Percentiles rank a stretch among this genome's conserved stretches.
These are phyloP conservation scores for Castanea crenata DNA, from an alignment of 306 rosid species.

Conservation along the genomic window DNA sequence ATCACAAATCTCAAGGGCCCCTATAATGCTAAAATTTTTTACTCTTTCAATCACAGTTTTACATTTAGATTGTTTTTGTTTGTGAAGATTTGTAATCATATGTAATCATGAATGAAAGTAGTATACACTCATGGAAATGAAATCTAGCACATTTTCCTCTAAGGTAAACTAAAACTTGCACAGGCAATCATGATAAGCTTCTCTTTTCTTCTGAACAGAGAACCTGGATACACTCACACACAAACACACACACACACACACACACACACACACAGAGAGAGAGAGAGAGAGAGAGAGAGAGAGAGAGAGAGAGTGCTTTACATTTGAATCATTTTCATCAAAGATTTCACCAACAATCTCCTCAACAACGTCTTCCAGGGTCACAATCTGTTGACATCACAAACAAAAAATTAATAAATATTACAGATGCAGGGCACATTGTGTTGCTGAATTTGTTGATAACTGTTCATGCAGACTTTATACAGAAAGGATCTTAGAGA, in stretches of 20 bases:
- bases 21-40: neutral
- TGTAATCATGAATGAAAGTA: neutral
- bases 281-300: neutral
- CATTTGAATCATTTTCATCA: slow-evolving; percentile 98
- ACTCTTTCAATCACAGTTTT: neutral
- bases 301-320: slow-evolving; percentile 21
- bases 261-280: too few relatives aligned
- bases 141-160: neutral
- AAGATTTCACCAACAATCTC: slow-evolving; percentile 99
- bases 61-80: neutral
- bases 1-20: neutral
- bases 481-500: slow-evolving; percentile 5
- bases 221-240: neutral
- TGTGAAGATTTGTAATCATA: neutral
- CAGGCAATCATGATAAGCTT: neutral
- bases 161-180: neutral
- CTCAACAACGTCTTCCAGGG: slow-evolving; percentile 96
- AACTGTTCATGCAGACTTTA: slow-evolving; percentile 12
- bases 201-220: neutral
- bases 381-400: slow-evolving; percentile 59
- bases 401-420: neutral
- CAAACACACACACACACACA: too few relatives aligned
- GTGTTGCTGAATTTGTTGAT: slow-evolving; percentile 1
- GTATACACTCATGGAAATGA: neutral
- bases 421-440: slow-evolving; percentile 8